phyloP scores from a whole-genome alignment of 768 basidiomycete species.

The Leccinum obscurum region DNA sequence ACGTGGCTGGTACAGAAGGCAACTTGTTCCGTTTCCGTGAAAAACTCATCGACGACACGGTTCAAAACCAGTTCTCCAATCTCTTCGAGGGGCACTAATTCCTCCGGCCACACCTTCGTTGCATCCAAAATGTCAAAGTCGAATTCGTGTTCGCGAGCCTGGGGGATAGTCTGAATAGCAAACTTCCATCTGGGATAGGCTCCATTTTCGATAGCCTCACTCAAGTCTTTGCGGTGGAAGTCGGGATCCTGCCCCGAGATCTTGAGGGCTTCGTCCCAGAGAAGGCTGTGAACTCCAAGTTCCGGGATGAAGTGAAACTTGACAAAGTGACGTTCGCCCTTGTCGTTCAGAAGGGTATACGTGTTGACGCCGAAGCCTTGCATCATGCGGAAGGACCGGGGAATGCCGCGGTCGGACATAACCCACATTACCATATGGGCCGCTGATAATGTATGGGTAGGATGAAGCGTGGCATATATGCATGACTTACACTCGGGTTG shows the following conservation, averaged over 20 bases:
- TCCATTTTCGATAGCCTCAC: constrained; percentile 77
- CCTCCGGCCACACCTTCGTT: constrained; percentile 86
- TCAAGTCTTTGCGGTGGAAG: constrained; percentile 85
- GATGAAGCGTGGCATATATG: not conserved
- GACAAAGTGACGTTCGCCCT: constrained; percentile 75
- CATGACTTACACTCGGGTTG: constrained; percentile 56
- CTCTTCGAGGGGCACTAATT: constrained; percentile 70
- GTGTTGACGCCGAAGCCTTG: constrained; percentile 90
- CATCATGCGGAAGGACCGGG: constrained; percentile 86
- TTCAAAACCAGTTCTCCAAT: constrained; percentile 76
- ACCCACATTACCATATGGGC: constrained; percentile 82
- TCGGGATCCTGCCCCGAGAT: constrained; percentile 84
- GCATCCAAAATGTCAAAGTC: constrained; percentile 88
- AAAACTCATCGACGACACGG: constrained; percentile 69
- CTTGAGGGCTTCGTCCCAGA: constrained; percentile 92
- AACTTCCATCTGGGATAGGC: constrained; percentile 77
- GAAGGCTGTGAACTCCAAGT: constrained; percentile 77
- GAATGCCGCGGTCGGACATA: constrained; percentile 84
- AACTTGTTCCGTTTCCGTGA: constrained; percentile 85
- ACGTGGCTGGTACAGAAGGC: constrained; percentile 75
- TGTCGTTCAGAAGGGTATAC: constrained; percentile 67
- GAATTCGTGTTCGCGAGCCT: constrained; percentile 75
- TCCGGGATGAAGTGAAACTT: constrained; percentile 87
- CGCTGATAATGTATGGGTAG: constrained; percentile 38
- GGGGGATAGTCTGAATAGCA: constrained; percentile 62